A percentile compares a stretch with the other conserved stretches of the same genome.
Conservation (phyloP, 495 filamentous ascomycete species). For the Aspergillus baeticus region DNA sequence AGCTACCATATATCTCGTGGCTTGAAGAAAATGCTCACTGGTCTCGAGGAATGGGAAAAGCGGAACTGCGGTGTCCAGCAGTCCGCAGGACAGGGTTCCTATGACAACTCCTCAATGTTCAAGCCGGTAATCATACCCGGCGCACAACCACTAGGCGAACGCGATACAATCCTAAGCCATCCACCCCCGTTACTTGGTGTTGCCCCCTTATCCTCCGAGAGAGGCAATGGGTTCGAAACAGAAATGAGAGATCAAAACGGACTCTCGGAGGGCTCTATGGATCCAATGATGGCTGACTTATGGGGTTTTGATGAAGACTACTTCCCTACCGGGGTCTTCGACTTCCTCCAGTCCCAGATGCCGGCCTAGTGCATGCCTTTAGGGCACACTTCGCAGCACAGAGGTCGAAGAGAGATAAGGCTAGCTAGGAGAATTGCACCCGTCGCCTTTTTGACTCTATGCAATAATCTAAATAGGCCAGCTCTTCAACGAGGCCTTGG, state of each 20-base stretch:
- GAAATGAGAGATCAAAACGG: conserved; percentile 31
- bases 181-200: conserved; percentile 43
- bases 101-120: conserved; percentile 36
- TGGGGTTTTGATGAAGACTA: conserved; percentile 52
- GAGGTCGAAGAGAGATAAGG: too few relatives aligned
- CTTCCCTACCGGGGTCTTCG: conserved; percentile 49
- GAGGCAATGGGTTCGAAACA: conserved; percentile 36
- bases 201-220: conserved; percentile 45
- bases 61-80: conserved; percentile 27
- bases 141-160: conserved; percentile 39
- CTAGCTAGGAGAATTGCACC: too few relatives aligned
- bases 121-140: conserved; percentile 41
- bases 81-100: conserved; percentile 17
- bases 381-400: not conserved
- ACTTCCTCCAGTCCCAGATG: conserved; percentile 51
- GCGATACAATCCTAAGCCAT: conserved; percentile 41
- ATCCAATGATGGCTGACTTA: conserved; percentile 49
- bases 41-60: conserved; percentile 48
- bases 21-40: conserved; percentile 51
- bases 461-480: too few relatives aligned
- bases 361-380: conserved; percentile 18
- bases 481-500: too few relatives aligned
- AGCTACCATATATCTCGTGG: conserved; percentile 54
- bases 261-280: conserved; percentile 44
- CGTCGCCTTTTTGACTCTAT: too few relatives aligned